These are phyloP conservation scores for Heterobasidion parviporum DNA, from an alignment of 1,284 basidiomycete species.

Conservation along the genomic window DNA sequence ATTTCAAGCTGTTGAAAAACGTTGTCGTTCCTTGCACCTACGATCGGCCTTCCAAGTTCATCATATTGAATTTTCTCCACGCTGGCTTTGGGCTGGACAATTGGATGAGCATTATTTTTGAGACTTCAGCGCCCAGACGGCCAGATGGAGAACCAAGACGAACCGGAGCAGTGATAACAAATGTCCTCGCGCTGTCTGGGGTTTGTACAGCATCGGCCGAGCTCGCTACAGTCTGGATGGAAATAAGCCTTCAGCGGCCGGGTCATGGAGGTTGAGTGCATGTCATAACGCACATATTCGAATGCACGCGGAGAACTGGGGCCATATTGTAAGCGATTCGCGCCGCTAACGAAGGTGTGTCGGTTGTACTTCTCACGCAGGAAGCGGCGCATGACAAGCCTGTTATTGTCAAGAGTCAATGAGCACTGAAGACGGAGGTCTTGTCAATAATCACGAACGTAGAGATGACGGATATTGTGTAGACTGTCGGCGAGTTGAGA, in stretches of 20 bases:
- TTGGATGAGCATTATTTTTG: no score
- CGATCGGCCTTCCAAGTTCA: no score
- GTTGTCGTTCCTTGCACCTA: no score
- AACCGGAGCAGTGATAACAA: background rate
- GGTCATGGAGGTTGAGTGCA: background rate
- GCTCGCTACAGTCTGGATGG: background rate
- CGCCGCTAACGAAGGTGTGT: background rate
- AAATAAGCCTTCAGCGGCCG: background rate
- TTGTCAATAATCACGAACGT: background rate
- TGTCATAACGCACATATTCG: background rate
- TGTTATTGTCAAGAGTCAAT: background rate
- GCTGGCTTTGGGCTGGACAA: no score
- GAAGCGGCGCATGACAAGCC: constrained; percentile 1
- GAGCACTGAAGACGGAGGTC: background rate
- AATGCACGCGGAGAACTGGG: background rate
- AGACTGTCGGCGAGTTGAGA: background rate
- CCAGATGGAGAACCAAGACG: no score
- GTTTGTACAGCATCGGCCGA: background rate
- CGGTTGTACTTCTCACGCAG: background rate
- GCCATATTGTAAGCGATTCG: background rate
- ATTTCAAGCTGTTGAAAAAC: no score
- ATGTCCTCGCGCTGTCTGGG: background rate
- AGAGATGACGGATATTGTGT: background rate
- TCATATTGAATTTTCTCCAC: no score
- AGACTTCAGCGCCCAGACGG: no score